A percentile compares a stretch with the other conserved stretches of the same genome.
Evolutionary conservation across 306 rosid species (phyloP).

Genomic region (Carpinus fangiana): DNA sequence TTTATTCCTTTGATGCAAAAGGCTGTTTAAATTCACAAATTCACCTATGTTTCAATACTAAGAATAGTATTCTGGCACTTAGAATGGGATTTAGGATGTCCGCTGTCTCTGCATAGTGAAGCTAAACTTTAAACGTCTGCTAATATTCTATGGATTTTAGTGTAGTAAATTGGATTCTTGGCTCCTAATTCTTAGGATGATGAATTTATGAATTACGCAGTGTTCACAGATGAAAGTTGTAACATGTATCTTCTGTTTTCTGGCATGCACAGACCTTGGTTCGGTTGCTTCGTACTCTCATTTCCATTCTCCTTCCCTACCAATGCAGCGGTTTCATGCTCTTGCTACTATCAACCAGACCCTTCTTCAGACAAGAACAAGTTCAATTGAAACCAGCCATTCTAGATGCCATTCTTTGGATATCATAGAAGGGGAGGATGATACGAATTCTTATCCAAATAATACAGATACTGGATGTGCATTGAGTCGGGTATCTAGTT

Average conservation of each 20-base stretch:
- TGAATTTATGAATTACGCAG: slow-evolving; percentile 4
- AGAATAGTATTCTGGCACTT: not conserved
- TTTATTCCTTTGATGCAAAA: not conserved
- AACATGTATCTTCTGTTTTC: slow-evolving; percentile 9
- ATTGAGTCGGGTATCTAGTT: slow-evolving; percentile 52
- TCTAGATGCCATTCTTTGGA: slow-evolving; percentile 59
- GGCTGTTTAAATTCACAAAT: not conserved
- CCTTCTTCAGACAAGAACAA: slow-evolving; percentile 37
- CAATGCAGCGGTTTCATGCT: slow-evolving; percentile 80
- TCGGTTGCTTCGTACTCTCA: slow-evolving; percentile 52
- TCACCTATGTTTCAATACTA: not conserved
- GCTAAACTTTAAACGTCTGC: not conserved
- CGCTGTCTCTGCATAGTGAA: not conserved
- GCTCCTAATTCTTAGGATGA: slow-evolving; percentile 1
- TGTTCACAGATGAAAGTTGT: slow-evolving; percentile 16
- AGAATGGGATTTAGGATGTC: not conserved
- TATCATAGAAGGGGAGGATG: slow-evolving; percentile 41
- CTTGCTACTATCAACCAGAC: slow-evolving; percentile 66
- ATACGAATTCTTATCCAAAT: slow-evolving; percentile 40
- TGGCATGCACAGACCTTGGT: slow-evolving; percentile 46
- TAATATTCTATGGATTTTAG: not conserved
- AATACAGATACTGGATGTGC: slow-evolving; percentile 40
- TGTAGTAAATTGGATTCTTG: not conserved
- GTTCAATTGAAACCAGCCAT: slow-evolving; percentile 40
- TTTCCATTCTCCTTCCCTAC: slow-evolving; percentile 56